Evolutionary conservation across 306 rosid species (phyloP).

Genomic region (Ammopiptanthus mongolicus): DNA sequence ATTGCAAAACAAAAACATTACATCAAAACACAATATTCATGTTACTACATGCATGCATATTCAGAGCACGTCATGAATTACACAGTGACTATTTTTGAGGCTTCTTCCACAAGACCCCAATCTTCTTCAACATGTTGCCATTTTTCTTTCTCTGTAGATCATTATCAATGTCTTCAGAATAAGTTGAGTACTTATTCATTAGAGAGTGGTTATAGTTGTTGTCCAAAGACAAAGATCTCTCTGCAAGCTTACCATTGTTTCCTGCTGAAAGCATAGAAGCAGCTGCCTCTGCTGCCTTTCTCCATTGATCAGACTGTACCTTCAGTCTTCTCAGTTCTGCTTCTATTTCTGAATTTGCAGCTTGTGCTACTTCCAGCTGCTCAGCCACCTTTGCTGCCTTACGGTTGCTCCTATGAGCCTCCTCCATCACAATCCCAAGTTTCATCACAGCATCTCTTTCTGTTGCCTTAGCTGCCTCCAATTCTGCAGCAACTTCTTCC

Average conservation of each 20-base stretch:
- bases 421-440: slow-evolving; percentile 68
- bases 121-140: slow-evolving; percentile 87
- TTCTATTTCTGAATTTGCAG: slow-evolving; percentile 61
- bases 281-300: slow-evolving; percentile 97
- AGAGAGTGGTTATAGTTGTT: slow-evolving; percentile 44
- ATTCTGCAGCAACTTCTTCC: slow-evolving; percentile 37
- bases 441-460: slow-evolving; percentile 59
- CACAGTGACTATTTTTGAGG: slow-evolving; percentile 52
- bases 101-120: slow-evolving; percentile 91
- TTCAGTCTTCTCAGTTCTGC: slow-evolving; percentile 68
- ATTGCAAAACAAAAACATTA: background rate
- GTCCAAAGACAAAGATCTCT: slow-evolving; percentile 69
- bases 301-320: slow-evolving; percentile 94
- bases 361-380: slow-evolving; percentile 71
- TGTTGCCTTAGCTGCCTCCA: slow-evolving; percentile 48
- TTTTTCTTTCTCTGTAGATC: slow-evolving; percentile 78
- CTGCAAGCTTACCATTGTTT: slow-evolving; percentile 59
- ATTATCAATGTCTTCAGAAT: slow-evolving; percentile 68
- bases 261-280: slow-evolving; percentile 75
- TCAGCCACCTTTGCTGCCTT: slow-evolving; percentile 56
- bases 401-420: slow-evolving; percentile 52
- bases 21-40: background rate
- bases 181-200: slow-evolving; percentile 49
- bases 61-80: slow-evolving; percentile 6
- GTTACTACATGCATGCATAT: background rate